Percentiles rank a stretch among this genome's conserved stretches.
Conservation (phyloP, 495 filamentous ascomycete species). For the Penicillium maclennaniae region DNA sequence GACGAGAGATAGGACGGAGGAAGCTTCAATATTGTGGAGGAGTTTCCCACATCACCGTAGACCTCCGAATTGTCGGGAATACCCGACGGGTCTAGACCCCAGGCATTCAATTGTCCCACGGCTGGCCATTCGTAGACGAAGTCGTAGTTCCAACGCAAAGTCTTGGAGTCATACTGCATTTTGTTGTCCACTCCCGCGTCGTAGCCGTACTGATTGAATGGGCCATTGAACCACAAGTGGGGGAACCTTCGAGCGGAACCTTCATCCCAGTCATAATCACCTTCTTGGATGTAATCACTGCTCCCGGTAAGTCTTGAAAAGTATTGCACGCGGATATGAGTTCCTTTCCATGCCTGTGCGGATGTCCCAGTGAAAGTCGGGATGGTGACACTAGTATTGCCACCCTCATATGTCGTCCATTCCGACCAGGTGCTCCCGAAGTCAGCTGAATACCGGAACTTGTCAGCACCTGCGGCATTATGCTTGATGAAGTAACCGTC, state of each 20-base stretch:
- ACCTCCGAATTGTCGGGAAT: constrained; percentile 44
- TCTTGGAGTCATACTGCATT: constrained; percentile 47
- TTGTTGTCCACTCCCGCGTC: constrained; percentile 52
- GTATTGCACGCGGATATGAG: constrained; percentile 61
- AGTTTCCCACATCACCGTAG: constrained; percentile 45
- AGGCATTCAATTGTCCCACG: constrained; percentile 44
- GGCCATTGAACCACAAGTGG: constrained; percentile 56
- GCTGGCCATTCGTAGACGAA: constrained; percentile 52
- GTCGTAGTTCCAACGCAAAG: constrained; percentile 45
- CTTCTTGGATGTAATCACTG: constrained; percentile 55
- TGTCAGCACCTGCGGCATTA: constrained; percentile 55
- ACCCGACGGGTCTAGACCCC: constrained; percentile 46
- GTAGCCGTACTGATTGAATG: constrained; percentile 61
- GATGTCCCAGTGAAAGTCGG: constrained; percentile 49
- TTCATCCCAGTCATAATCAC: constrained; percentile 42
- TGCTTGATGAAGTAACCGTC: constrained; percentile 45
- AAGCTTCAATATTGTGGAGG: constrained; percentile 15
- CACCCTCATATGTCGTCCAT: constrained; percentile 49
- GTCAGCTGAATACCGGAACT: constrained; percentile 54
- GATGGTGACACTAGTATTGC: constrained; percentile 31
- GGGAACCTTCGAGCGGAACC: constrained; percentile 48
- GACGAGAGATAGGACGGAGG: constrained; percentile 26
- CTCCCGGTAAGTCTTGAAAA: constrained; percentile 57
- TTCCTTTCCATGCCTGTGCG: constrained; percentile 54
- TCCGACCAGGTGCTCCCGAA: constrained; percentile 46